A percentile compares a stretch with the other conserved stretches of the same genome.
Conservation (phyloP, 2,329 filamentous ascomycete genomes). For the Xylariaceae sp. region DNA sequence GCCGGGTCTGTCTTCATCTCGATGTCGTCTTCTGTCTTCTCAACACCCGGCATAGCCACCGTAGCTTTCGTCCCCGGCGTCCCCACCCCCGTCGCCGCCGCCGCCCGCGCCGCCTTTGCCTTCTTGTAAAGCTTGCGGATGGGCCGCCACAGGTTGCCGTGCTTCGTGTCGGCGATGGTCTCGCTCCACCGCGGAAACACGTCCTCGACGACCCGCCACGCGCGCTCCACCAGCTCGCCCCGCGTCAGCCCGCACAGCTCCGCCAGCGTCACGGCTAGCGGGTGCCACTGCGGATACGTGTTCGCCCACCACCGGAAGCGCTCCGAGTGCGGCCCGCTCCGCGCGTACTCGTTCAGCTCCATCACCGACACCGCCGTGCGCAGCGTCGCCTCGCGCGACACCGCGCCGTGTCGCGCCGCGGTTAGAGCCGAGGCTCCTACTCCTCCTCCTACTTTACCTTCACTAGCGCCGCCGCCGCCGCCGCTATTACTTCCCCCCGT, state of each 20-base stretch:
- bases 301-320: slow-evolving; percentile 52
- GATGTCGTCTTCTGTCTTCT: neutral
- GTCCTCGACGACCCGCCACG: slow-evolving; percentile 52
- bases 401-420: slow-evolving; percentile 14
- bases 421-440: neutral
- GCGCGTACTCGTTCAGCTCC: slow-evolving; percentile 41
- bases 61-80: neutral
- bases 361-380: slow-evolving; percentile 52
- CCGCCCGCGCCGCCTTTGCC: slow-evolving; percentile 46
- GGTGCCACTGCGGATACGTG: slow-evolving; percentile 58
- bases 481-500: neutral
- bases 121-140: slow-evolving; percentile 56
- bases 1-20: slow-evolving; percentile 2
- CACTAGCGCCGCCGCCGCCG: neutral
- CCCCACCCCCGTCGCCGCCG: slow-evolving; percentile 26
- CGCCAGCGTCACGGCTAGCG: slow-evolving; percentile 54
- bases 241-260: slow-evolving; percentile 53
- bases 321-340: slow-evolving; percentile 39
- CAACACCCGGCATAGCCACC: neutral
- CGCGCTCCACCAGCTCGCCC: slow-evolving; percentile 49
- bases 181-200: slow-evolving; percentile 48
- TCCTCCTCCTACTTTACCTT: neutral
- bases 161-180: slow-evolving; percentile 52
- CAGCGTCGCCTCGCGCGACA: slow-evolving; percentile 47
- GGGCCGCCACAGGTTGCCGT: slow-evolving; percentile 56